Evolutionary conservation across 768 basidiomycete species (phyloP).

Genomic region (Gymnopilus dilepis): DNA sequence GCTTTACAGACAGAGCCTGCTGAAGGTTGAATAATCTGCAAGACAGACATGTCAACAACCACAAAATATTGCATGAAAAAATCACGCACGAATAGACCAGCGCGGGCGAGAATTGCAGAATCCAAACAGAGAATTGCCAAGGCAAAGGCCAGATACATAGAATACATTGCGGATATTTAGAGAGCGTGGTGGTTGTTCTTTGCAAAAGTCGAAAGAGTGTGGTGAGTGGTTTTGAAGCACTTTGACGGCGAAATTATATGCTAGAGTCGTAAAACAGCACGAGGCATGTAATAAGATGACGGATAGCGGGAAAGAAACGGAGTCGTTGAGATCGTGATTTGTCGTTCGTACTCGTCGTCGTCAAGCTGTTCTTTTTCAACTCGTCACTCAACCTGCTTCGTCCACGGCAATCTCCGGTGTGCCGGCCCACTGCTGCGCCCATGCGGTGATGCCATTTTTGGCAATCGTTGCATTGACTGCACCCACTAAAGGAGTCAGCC

Average conservation of each 20-base stretch:
- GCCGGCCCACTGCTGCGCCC: not conserved
- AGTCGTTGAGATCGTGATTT: conserved; percentile 6
- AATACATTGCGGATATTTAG: conserved; percentile 22
- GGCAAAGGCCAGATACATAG: conserved; percentile 20
- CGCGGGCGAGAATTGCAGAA: conserved; percentile 34
- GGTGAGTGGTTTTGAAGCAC: conserved; percentile 21
- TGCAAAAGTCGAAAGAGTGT: conserved; percentile 17
- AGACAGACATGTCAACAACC: not conserved
- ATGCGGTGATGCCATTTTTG: not conserved
- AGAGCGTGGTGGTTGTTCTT: conserved; percentile 16
- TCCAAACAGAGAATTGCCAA: conserved; percentile 28
- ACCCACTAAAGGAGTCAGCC: too few relatives aligned
- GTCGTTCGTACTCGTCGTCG: conserved; percentile 6
- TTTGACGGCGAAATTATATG: conserved; percentile 3
- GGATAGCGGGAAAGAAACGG: not conserved
- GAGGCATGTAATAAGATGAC: conserved; percentile 1
- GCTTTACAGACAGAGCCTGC: conserved; percentile 52
- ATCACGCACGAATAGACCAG: conserved; percentile 47
- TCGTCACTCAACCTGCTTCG: not conserved
- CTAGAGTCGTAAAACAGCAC: not conserved
- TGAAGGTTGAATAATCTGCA: conserved; percentile 40
- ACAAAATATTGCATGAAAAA: not conserved
- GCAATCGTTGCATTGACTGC: not conserved
- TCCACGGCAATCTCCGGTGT: not conserved
- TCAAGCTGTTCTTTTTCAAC: conserved; percentile 4